phyloP scores from a whole-genome alignment of 2,329 filamentous ascomycete species.

The Aspergillus felis region DNA sequence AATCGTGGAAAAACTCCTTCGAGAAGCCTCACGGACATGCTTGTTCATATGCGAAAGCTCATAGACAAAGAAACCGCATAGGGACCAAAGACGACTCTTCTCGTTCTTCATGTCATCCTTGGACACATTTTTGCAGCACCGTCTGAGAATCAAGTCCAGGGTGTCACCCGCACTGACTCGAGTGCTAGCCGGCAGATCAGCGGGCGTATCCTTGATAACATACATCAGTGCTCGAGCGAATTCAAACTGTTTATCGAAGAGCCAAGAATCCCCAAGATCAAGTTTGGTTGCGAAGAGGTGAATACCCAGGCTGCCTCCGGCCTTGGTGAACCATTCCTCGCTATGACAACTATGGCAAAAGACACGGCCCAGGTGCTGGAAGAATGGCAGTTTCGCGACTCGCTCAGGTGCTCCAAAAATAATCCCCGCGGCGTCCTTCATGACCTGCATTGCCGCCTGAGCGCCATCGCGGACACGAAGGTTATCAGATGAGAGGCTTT shows the following conservation, averaged over 20 bases:
- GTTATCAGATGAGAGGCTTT: constrained; percentile 83
- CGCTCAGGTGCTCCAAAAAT: constrained; percentile 74
- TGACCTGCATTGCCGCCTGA: constrained; percentile 69
- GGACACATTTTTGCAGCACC: constrained; percentile 72
- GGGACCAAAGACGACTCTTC: constrained; percentile 64
- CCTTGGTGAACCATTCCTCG: constrained; percentile 98
- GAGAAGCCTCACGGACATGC: constrained; percentile 84
- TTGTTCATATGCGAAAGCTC: constrained; percentile 95
- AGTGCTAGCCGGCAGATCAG: constrained; percentile 87
- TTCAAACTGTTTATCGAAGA: constrained; percentile 76
- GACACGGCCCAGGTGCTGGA: constrained; percentile 72
- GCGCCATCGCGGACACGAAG: constrained; percentile 76
- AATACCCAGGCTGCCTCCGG: constrained; percentile 86
- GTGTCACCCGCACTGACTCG: constrained; percentile 78
- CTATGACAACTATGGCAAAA: constrained; percentile 96
- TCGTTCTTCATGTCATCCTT: constrained; percentile 73
- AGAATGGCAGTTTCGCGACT: constrained; percentile 76
- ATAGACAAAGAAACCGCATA: constrained; percentile 80
- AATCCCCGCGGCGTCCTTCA: constrained; percentile 69
- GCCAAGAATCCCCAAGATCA: constrained; percentile 78
- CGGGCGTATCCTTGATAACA: constrained; percentile 96
- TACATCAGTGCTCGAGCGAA: constrained; percentile 90
- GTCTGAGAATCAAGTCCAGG: constrained; percentile 71
- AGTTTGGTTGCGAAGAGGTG: constrained; percentile 80
- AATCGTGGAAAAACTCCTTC: constrained; percentile 74